Evolutionary conservation across 805 yeast genomes (phyloP), one percentile per base, ranked within the genome.

Genomic region (Cyberlindnera veronae): DNA sequence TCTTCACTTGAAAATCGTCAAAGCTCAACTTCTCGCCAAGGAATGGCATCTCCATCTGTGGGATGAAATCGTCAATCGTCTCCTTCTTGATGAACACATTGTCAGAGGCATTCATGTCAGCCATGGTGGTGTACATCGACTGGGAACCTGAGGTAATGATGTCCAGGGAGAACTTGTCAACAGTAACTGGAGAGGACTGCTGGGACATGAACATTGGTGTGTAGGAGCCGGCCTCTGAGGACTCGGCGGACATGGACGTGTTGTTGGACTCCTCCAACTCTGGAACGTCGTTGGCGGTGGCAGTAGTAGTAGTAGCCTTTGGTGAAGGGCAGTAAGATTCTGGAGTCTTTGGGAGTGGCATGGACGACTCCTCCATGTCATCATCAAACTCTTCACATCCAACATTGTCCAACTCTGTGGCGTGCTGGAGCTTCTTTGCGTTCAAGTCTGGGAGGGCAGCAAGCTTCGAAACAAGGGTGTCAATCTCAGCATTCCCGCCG

Each of bases 261-360:
- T 20, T 22, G 36, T 49, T 50, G 3, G 54, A 42, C 17, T 32
- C 43, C 7, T 34, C 46, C 34, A 52, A 29, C 20, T 42, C 43
- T 15, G 58, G 52, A 26, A 48, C 48, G 12, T 39, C 44, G 3
- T 37, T 38, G n/a, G n/a, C n/a, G n/a, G n/a, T n/a, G n/a, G n/a
- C n/a, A n/a, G n/a, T n/a, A n/a, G n/a, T n/a, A 11, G 31, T 13
- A 18, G 33, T 18, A 1, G 34, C 29, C 39, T 47, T 45, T 41
- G 58, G 54, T 10, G 58, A 48, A 11, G 52, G 41, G 1, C 40
- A 20, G 32, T 32, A 51, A 2, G 58, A 52, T 28, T 53, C 61
- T 19, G 61, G 61, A 12, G 59, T 55, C 48, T 54, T 53, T 29
- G 60, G 60, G n/a, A 50, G 26, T 4, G 14, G 29, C 35, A 14